Base-by-base conservation (phyloP, 2,329 filamentous ascomycete species). In the Stachybotrys elegans region DNA sequence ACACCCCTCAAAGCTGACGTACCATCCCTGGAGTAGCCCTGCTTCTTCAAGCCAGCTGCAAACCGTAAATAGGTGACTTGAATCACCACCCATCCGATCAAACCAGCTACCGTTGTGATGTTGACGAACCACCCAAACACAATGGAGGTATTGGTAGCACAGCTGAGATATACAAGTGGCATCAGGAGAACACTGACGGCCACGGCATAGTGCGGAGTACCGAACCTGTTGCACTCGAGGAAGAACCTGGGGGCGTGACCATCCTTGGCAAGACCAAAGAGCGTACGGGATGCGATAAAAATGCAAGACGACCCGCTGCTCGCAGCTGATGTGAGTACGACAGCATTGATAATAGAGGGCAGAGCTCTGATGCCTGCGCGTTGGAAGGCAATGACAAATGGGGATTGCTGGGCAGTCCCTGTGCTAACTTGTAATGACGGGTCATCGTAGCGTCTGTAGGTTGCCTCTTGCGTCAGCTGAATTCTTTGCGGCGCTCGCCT, bases 291-390 rank as follows among this genome's bases (percentile, higher is more conserved):
- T 17, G 81, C 83, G 52, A 80, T 86, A 72, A 88, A 88, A 16
- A 88, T 67, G 65, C 88, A 84, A 1, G 81, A 86, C 70, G 88
- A 88, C 47, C 82, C 76, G 11, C 84, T 84, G 16, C 79, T 83
- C 66, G 88, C 86, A 51, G 86, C 83, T 59, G 88, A 88, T 48
- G 87, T 60, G 48, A 87, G 67, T 50, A 88, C 86, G 55, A 81
- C 84, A 31, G 68, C 84, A 63, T 89, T 88, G 56, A 89, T 65
- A 55, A 88, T 78, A 51, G 79, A 75, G 4, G 82, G 78, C 7
- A 88, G 71, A 16, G 66, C 63, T 4, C 73, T 65, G 59, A 88
- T 84, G 12, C 76, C 70, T 4, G 83, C 81, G n/a, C 83, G 55
- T 49, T 69, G 63, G 61, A 87, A 83, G 27, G 85, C 85, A 9